Evolutionary conservation across 208 protist genomes (phyloP), one percentile per base, ranked within the genome.

Genomic region (Trypanosomatidae sp.): DNA sequence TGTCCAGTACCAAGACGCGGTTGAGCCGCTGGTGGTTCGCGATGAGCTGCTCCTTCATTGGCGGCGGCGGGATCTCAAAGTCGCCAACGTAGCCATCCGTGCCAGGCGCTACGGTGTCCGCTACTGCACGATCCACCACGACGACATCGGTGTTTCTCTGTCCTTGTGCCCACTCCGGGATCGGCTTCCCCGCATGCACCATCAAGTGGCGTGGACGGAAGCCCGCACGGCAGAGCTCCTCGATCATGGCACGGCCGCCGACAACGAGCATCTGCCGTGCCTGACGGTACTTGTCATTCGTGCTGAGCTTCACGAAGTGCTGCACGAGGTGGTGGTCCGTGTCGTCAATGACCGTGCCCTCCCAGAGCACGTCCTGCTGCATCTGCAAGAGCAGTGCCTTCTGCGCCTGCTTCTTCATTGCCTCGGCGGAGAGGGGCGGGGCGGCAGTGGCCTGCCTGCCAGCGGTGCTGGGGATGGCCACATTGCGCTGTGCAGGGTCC

Each of bases 81-180:
- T 97, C 93, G 15, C 91, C 93, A 43, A 96, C 81, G 69, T 88
- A 97, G 56, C 93, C 93, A 68, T 97, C 93, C 62, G 90, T 93
- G 19, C 93, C 93, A 3, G 88, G 80, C 2, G 77, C 69, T 39
- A 87, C 88, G n/a, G 74, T 69, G 55, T 88, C 81, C 13, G 84
- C 73, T 0, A 96, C 80, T 9, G 77, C 60, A 3, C 82, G 80
- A 55, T 82, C 69, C 3, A 95, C 89, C 2, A 82, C 77, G 5
- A 97, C 84, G 33, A 97, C 75, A 15, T 95, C 84, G 22, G 80
- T 80, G 46, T 71, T 58, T 7, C 41, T 52, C 19, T 81, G 67
- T 17, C 75, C 72, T 2, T 64, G 59, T 22, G 84, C 70, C 84
- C 86, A 95, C 30, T 84, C 64, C 22, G 90, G 92, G 2, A 93